Conservation (phyloP, 2,329 filamentous ascomycete genomes). For the Volutella citrinella region DNA sequence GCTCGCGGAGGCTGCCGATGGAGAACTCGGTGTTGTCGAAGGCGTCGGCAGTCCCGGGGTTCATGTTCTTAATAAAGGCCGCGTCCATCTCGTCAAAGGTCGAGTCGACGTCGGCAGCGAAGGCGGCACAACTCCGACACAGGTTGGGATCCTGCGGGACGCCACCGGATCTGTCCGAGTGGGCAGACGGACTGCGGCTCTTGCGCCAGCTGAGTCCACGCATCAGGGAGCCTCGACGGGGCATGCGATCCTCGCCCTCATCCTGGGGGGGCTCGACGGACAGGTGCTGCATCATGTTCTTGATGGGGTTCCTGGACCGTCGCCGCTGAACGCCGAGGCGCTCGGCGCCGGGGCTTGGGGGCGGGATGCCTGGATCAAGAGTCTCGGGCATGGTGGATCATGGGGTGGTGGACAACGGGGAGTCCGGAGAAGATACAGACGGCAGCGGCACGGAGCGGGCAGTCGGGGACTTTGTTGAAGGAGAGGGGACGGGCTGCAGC, state of each 20-base stretch:
- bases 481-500: background rate
- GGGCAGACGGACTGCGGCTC: conserved; percentile 33
- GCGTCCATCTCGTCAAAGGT: conserved; percentile 31
- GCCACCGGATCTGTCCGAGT: conserved; percentile 29
- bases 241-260: conserved; percentile 19
- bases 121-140: conserved; percentile 28
- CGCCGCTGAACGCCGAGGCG: conserved; percentile 27
- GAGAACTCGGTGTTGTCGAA: conserved; percentile 32
- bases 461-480: conserved; percentile 15
- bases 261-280: conserved; percentile 31
- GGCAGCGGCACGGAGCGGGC: conserved; percentile 5
- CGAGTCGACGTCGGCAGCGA: conserved; percentile 32
- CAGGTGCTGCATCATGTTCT: conserved; percentile 37
- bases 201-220: conserved; percentile 34
- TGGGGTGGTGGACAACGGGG: background rate
- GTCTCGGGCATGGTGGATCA: conserved; percentile 27
- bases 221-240: conserved; percentile 31
- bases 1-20: conserved; percentile 23
- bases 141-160: conserved; percentile 28
- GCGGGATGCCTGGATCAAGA: conserved; percentile 23
- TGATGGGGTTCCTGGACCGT: conserved; percentile 33
- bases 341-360: conserved; percentile 18
- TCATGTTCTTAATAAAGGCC: conserved; percentile 25
- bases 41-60: conserved; percentile 27
- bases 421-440: background rate